Evolutionary conservation across 371 early-diverging fungal species (phyloP).

Genomic region (Actinomortierella wolfii): DNA sequence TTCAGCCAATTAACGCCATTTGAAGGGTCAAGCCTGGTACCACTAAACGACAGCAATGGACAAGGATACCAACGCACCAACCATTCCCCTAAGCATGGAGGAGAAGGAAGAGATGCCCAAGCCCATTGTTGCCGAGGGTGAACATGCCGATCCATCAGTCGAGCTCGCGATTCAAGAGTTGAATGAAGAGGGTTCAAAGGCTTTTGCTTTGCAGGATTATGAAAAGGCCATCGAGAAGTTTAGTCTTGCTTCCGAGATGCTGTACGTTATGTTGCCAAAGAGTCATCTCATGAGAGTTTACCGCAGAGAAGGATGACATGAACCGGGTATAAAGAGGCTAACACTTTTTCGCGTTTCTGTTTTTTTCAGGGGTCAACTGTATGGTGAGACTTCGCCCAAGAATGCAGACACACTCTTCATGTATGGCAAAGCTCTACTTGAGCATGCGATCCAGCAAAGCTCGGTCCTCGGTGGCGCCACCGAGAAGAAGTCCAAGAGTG

Average conservation of each 20-base stretch:
- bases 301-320: no score
- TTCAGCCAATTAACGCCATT: no score
- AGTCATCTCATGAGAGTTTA: no score
- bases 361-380: slow-evolving; percentile 60
- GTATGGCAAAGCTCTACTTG: slow-evolving; percentile 81
- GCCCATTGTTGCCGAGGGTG: slow-evolving; percentile 24
- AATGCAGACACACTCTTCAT: slow-evolving; percentile 80
- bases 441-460: slow-evolving; percentile 77
- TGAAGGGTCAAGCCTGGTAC: no score
- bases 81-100: not conserved
- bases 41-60: no score
- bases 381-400: slow-evolving; percentile 70
- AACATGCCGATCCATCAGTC: slow-evolving; percentile 36
- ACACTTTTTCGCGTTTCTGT: not conserved
- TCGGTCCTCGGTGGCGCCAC: slow-evolving; percentile 68
- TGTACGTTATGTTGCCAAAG: slow-evolving; percentile 54
- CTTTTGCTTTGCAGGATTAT: slow-evolving; percentile 62
- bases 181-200: slow-evolving; percentile 67
- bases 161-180: slow-evolving; percentile 46
- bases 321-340: no score
- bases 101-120: slow-evolving; percentile 7
- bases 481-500: slow-evolving; percentile 34
- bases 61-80: slow-evolving; percentile 5
- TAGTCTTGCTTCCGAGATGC: slow-evolving; percentile 69
- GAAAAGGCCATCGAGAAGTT: slow-evolving; percentile 65